These are phyloP conservation scores for Beauveria sp. DNA, from an alignment of 2,329 filamentous ascomycete genomes.

Conservation along the genomic window DNA sequence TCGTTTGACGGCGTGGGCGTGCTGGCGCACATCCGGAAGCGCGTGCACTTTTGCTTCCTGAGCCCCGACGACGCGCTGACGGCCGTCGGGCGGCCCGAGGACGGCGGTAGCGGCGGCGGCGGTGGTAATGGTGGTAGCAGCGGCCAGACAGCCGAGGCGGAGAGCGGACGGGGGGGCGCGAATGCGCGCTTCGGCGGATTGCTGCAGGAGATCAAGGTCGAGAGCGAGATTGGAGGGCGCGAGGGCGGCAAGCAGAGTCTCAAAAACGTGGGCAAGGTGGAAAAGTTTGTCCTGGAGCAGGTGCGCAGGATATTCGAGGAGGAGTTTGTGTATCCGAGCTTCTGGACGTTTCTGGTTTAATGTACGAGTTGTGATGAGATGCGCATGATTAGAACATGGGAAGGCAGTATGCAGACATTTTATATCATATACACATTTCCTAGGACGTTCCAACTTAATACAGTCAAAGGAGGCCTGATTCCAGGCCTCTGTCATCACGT, in stretches of 20 bases:
- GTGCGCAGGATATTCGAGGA: constrained; percentile 96
- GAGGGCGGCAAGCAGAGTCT: constrained; percentile 88
- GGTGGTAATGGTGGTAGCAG: constrained; percentile 10
- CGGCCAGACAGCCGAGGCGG: constrained; percentile 16
- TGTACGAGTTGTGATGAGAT: neutral
- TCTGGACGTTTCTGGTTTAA: constrained; percentile 91
- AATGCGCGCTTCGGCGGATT: constrained; percentile 56
- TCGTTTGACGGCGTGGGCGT: constrained; percentile 94
- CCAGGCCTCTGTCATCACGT: constrained; percentile 29
- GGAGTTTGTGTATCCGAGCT: constrained; percentile 96
- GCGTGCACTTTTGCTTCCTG: constrained; percentile 89
- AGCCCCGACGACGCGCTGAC: constrained; percentile 84
- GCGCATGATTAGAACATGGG: neutral
- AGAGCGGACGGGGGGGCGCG: constrained; percentile 15
- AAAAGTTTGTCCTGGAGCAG: constrained; percentile 93
- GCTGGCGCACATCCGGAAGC: constrained; percentile 79
- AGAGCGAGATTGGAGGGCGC: constrained; percentile 93
- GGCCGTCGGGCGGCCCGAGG: constrained; percentile 50
- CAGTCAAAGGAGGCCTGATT: neutral
- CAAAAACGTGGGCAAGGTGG: constrained; percentile 98
- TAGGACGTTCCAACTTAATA: neutral
- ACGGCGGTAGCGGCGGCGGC: constrained; percentile 21
- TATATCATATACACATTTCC: neutral
- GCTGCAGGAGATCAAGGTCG: constrained; percentile 86
- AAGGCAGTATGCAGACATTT: neutral